phyloP scores from a whole-genome alignment of 2,329 filamentous ascomycete species.

The Colletotrichum falcatum region DNA sequence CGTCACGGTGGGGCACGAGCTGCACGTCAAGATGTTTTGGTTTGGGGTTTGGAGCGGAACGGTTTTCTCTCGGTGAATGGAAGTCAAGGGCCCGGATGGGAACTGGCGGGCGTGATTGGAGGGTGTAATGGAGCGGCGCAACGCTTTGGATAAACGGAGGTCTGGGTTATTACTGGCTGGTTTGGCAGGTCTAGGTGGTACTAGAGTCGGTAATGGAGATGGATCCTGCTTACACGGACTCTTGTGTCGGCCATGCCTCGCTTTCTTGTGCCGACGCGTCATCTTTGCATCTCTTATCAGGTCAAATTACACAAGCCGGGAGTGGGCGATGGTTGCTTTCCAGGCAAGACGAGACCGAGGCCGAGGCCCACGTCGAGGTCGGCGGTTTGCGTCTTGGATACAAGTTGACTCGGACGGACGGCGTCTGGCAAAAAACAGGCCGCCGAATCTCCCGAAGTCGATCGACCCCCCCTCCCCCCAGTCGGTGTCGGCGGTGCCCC shows the following conservation, averaged over 20 bases:
- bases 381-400: background rate
- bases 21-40: background rate
- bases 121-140: background rate
- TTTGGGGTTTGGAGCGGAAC: background rate
- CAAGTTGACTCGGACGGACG: background rate
- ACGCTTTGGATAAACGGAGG: background rate
- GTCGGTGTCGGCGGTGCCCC: too few relatives aligned
- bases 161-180: background rate
- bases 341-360: background rate
- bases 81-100: too few relatives aligned
- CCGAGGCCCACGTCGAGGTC: too few relatives aligned
- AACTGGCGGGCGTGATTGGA: background rate
- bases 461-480: too few relatives aligned
- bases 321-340: background rate
- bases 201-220: background rate
- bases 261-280: background rate
- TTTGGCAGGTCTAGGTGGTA: background rate
- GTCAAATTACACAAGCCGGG: background rate
- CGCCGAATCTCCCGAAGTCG: too few relatives aligned
- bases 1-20: background rate
- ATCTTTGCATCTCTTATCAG: background rate
- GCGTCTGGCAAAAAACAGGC: background rate
- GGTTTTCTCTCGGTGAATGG: background rate
- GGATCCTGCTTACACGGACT: background rate
- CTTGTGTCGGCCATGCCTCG: too few relatives aligned